A percentile compares a stretch with the other conserved stretches of the same genome.
Evolutionary conservation across 805 yeast genomes (phyloP).

Genomic region (Ogataea thermomethanolica): DNA sequence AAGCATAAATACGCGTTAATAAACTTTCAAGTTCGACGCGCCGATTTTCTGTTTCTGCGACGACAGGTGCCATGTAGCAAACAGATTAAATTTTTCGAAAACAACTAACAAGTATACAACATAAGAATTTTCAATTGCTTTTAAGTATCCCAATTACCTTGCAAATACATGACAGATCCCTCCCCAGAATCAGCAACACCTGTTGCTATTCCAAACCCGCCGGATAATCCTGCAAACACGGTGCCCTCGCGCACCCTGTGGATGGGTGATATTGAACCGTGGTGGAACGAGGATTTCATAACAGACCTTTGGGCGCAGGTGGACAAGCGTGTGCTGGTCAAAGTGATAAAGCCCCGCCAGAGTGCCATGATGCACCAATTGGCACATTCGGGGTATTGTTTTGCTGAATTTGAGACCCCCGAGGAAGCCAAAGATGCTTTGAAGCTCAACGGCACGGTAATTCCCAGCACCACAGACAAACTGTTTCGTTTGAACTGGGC

Average conservation of each 20-base stretch:
- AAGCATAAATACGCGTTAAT: conserved; percentile 16
- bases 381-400: conserved; percentile 63
- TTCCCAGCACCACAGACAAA: conserved; percentile 59
- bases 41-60: background rate
- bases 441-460: conserved; percentile 57
- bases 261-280: conserved; percentile 88
- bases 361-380: conserved; percentile 35
- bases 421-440: conserved; percentile 70
- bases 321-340: conserved; percentile 57
- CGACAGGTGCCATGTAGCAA: conserved; percentile 8
- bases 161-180: conserved; percentile 4
- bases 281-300: conserved; percentile 64
- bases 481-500: conserved; percentile 81
- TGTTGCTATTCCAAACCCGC: conserved; percentile 49
- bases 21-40: conserved; percentile 1
- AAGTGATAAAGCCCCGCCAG: conserved; percentile 52
- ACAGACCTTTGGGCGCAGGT: conserved; percentile 58
- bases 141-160: background rate
- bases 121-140: background rate
- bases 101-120: background rate
- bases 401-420: conserved; percentile 66
- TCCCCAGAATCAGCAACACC: conserved; percentile 1
- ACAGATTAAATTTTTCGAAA: conserved; percentile 6
- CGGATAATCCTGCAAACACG: conserved; percentile 46
- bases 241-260: conserved; percentile 68